Evolutionary conservation across 2,329 filamentous ascomycete species (phyloP).

Genomic region (Ophidiomyces ophidiicola): DNA sequence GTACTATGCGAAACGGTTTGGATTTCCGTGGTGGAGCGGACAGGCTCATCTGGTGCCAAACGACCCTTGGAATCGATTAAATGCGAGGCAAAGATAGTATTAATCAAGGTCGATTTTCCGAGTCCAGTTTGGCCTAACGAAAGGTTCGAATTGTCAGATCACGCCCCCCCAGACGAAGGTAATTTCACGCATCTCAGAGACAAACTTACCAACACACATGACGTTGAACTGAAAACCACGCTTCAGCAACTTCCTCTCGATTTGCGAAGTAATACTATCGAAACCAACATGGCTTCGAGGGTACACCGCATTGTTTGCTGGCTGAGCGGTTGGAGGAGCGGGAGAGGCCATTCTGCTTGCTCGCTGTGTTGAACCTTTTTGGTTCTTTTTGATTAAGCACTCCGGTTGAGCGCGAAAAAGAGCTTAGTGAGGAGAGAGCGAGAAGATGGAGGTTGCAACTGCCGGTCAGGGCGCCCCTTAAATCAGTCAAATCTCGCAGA

Average conservation of each 20-base stretch:
- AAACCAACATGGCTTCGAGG: constrained; percentile 99
- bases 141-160: neutral
- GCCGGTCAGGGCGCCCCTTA: constrained; percentile 4
- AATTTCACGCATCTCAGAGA: neutral
- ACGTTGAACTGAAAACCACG: constrained; percentile 99
- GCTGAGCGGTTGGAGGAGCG: constrained; percentile 28
- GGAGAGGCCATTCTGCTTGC: constrained; percentile 11
- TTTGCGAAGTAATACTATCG: constrained; percentile 98
- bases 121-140: constrained; percentile 83
- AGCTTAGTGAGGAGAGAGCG: neutral
- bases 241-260: constrained; percentile 98
- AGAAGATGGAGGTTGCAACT: neutral
- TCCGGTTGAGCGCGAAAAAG: neutral
- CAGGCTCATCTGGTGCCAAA: constrained; percentile 78
- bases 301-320: constrained; percentile 46
- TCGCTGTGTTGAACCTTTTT: constrained; percentile 3
- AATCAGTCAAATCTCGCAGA: constrained; percentile 6
- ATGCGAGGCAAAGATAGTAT: constrained; percentile 96
- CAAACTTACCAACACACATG: constrained; percentile 93
- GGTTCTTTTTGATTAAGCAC: neutral
- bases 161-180: neutral
- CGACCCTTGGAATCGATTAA: constrained; percentile 98
- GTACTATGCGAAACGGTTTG: constrained; percentile 83
- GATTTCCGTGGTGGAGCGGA: constrained; percentile 94
- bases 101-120: constrained; percentile 78